These are phyloP conservation scores for Alternaria triticina DNA, from an alignment of 2,329 filamentous ascomycete species.

Conservation along the genomic window DNA sequence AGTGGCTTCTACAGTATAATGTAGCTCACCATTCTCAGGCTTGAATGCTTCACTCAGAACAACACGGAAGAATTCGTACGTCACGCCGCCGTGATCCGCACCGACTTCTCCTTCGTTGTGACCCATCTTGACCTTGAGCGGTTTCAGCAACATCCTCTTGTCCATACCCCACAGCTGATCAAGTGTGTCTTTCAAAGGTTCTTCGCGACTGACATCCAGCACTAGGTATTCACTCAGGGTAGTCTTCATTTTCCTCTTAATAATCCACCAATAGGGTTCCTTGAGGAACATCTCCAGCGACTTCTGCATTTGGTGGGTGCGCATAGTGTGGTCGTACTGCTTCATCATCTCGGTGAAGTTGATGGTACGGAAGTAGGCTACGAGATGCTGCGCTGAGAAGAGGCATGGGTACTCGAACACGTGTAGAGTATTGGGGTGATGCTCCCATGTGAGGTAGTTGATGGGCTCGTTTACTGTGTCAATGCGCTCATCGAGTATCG, in stretches of 20 bases:
- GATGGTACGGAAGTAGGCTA: slow-evolving; percentile 85
- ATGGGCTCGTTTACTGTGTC: slow-evolving; percentile 75
- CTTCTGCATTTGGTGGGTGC: slow-evolving; percentile 35
- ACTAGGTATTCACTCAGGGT: slow-evolving; percentile 51
- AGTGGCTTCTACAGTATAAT: background rate
- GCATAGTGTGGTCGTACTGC: slow-evolving; percentile 65
- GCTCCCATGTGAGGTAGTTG: slow-evolving; percentile 70
- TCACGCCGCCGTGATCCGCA: slow-evolving; percentile 91
- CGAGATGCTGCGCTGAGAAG: slow-evolving; percentile 73
- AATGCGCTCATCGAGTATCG: slow-evolving; percentile 77
- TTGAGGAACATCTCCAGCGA: slow-evolving; percentile 32
- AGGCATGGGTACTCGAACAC: slow-evolving; percentile 82
- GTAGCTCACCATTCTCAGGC: slow-evolving; percentile 69
- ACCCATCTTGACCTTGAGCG: slow-evolving; percentile 86
- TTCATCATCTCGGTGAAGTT: slow-evolving; percentile 88
- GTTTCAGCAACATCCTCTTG: slow-evolving; percentile 79
- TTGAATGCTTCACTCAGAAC: slow-evolving; percentile 80
- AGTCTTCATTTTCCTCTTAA: slow-evolving; percentile 42
- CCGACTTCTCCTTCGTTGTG: slow-evolving; percentile 83
- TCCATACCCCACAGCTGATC: slow-evolving; percentile 91
- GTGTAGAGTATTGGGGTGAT: slow-evolving; percentile 70
- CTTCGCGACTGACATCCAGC: slow-evolving; percentile 52
- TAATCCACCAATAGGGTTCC: slow-evolving; percentile 30
- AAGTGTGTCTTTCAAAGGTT: slow-evolving; percentile 59
- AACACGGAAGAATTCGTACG: slow-evolving; percentile 93